These are phyloP conservation scores for Yarrowia galli DNA, from an alignment of 1,139 yeast species.

Conservation along the genomic window DNA sequence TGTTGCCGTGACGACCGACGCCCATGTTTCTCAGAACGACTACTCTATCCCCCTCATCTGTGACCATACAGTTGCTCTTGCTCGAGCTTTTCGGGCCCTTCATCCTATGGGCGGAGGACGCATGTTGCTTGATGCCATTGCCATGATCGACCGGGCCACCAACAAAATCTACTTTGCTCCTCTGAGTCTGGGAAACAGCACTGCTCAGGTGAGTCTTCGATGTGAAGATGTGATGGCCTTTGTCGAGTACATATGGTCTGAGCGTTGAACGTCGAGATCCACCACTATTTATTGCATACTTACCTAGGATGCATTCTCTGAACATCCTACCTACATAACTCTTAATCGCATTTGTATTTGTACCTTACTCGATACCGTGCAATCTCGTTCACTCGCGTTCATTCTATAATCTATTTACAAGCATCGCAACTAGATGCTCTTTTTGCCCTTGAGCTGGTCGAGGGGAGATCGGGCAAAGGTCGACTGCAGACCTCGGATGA, in stretches of 20 bases:
- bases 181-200: constrained; percentile 33
- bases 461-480: constrained; percentile 20
- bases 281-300: constrained; percentile 21
- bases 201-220: constrained; percentile 39
- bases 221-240: constrained; percentile 39
- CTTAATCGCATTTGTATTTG: constrained; percentile 9
- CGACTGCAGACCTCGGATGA: constrained; percentile 42
- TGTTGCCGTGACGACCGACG: constrained; percentile 22
- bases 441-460: constrained; percentile 19
- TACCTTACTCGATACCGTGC: background rate
- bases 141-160: constrained; percentile 43
- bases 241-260: constrained; percentile 31
- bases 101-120: constrained; percentile 44
- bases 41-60: constrained; percentile 41
- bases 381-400: background rate
- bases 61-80: constrained; percentile 43
- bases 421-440: background rate
- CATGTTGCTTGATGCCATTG: constrained; percentile 42
- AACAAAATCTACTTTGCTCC: constrained; percentile 43
- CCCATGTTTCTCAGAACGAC: constrained; percentile 1
- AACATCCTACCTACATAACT: background rate
- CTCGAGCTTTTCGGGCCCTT: constrained; percentile 42
- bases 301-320: background rate
- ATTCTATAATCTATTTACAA: constrained; percentile 9
- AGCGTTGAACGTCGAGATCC: background rate